These are phyloP conservation scores for Myriosclerotinia scirpicola DNA, from an alignment of 2,329 filamentous ascomycete genomes.

Conservation along the genomic window DNA sequence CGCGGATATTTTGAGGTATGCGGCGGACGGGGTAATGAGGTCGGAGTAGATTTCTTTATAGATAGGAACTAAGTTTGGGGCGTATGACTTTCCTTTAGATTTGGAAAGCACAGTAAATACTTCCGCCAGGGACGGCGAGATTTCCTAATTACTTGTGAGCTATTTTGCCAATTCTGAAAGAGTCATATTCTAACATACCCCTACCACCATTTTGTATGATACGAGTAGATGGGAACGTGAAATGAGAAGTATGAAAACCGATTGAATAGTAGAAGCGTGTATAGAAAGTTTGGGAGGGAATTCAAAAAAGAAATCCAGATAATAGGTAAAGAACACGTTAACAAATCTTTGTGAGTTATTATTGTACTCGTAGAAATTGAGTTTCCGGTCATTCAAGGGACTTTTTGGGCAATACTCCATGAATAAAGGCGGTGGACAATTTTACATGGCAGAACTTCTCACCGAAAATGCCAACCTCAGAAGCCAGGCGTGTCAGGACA, in stretches of 20 bases:
- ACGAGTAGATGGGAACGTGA: neutral
- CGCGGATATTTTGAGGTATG: conserved; percentile 86
- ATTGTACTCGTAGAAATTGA: neutral
- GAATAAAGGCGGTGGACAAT: neutral
- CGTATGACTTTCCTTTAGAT: conserved; percentile 51
- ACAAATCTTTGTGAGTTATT: neutral
- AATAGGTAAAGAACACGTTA: neutral
- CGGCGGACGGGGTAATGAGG: conserved; percentile 89
- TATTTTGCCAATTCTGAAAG: conserved; percentile 23
- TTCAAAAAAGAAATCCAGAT: neutral
- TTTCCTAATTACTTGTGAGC: conserved; percentile 43
- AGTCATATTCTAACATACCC: conserved; percentile 35
- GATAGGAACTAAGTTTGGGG: conserved; percentile 76
- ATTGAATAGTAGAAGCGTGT: neutral
- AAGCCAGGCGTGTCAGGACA: neutral
- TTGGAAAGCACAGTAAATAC: conserved; percentile 56
- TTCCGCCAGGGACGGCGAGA: conserved; percentile 60
- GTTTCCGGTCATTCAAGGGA: neutral
- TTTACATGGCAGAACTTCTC: neutral
- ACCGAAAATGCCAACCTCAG: neutral
- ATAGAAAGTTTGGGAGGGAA: neutral
- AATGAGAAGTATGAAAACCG: too few relatives aligned
- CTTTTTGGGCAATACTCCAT: neutral
- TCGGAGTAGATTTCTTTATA: conserved; percentile 87
- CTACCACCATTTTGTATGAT: conserved; percentile 32